A percentile compares a stretch with the other conserved stretches of the same genome.
phyloP scores from a whole-genome alignment of 148 eudicot species.

The Silene latifolia region DNA sequence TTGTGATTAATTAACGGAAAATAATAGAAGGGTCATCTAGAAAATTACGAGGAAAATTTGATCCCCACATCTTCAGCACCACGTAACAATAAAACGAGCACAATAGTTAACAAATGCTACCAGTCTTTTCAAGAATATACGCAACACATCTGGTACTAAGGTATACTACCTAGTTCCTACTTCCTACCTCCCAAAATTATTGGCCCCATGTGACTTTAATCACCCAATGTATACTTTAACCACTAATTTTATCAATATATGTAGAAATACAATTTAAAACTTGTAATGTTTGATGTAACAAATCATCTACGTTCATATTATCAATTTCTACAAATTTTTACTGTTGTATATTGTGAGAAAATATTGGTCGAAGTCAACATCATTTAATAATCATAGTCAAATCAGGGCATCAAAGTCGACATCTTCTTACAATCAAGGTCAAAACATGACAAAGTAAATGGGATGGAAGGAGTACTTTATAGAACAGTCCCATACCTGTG shows the following conservation, averaged over 20 bases:
- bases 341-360: neutral
- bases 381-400: neutral
- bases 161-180: too few relatives aligned
- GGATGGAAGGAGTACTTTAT: neutral
- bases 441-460: neutral
- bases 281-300: too few relatives aligned
- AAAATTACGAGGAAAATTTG: constrained; percentile 1
- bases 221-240: too few relatives aligned
- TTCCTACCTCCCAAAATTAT: too few relatives aligned
- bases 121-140: neutral
- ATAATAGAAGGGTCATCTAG: neutral
- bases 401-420: too few relatives aligned
- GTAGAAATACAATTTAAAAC: too few relatives aligned
- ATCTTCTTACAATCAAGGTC: too few relatives aligned
- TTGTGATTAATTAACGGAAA: constrained; percentile 2
- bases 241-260: too few relatives aligned
- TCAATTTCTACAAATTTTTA: too few relatives aligned
- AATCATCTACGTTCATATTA: too few relatives aligned
- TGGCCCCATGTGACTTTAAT: too few relatives aligned
- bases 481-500: constrained; percentile 54
- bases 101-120: neutral
- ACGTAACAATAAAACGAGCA: neutral
- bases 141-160: neutral
- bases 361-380: neutral
- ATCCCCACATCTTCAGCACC: neutral